Conservation (phyloP, 345 rosid genomes). For the Streptanthus diversifolius region DNA sequence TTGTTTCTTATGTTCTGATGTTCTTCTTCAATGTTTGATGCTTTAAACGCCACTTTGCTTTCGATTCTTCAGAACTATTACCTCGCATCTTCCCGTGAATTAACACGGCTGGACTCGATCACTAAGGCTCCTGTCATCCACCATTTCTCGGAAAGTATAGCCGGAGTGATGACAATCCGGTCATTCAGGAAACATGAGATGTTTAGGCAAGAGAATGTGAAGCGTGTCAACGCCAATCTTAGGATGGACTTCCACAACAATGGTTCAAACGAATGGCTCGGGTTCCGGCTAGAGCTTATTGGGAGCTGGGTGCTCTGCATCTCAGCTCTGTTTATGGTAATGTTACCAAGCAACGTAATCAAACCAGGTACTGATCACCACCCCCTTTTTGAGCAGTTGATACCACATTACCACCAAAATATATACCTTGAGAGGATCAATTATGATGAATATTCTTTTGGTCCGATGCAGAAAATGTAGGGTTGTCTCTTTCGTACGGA, state of each 20-base stretch:
- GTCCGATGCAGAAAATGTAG: conserved; percentile 66
- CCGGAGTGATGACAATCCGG: conserved; percentile 83
- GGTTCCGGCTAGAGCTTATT: conserved; percentile 72
- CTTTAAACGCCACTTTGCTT: not conserved
- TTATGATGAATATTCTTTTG: not conserved
- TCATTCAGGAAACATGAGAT: conserved; percentile 55
- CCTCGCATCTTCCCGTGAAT: conserved; percentile 79
- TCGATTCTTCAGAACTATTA: conserved; percentile 55
- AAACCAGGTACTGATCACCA: conserved; percentile 58
- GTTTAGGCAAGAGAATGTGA: conserved; percentile 67
- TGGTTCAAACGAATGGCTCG: conserved; percentile 91
- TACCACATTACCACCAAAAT: not conserved
- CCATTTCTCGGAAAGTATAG: conserved; percentile 92
- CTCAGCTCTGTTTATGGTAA: conserved; percentile 69
- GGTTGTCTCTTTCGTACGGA: conserved; percentile 88
- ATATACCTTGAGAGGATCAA: not conserved
- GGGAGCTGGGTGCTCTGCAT: conserved; percentile 79
- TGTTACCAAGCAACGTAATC: conserved; percentile 73
- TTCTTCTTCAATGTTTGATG: not conserved
- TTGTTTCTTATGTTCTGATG: not conserved
- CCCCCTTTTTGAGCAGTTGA: not conserved
- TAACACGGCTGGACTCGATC: conserved; percentile 90
- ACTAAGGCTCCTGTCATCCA: conserved; percentile 94
- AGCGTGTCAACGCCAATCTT: conserved; percentile 63
- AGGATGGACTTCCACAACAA: conserved; percentile 91